A percentile compares a stretch with the other conserved stretches of the same genome.
Evolutionary conservation across 306 rosid species (phyloP).

Genomic region (Alnus rubra): DNA sequence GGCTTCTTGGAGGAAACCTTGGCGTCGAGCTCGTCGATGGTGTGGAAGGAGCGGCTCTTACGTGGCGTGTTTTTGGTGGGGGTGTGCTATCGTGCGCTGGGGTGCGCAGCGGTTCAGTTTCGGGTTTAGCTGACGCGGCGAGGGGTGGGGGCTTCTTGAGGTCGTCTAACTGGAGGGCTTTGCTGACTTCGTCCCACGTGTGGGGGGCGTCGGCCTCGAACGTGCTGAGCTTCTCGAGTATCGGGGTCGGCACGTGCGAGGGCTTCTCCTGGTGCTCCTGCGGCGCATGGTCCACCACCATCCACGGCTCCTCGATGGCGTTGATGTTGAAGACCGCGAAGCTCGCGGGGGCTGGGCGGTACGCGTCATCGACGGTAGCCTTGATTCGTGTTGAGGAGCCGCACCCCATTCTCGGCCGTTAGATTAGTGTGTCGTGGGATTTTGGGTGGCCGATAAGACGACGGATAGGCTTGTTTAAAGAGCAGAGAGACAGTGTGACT

Average conservation of each 20-base stretch:
- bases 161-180: conserved; percentile 46
- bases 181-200: conserved; percentile 83
- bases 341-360: conserved; percentile 79
- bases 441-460: too few relatives aligned
- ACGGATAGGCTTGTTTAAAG: too few relatives aligned
- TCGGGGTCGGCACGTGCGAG: conserved; percentile 48
- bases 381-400: conserved; percentile 61
- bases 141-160: conserved; percentile 48
- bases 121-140: not conserved
- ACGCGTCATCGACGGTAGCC: conserved; percentile 26
- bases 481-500: too few relatives aligned
- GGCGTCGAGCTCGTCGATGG: conserved; percentile 71
- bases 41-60: conserved; percentile 66
- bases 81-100: not conserved
- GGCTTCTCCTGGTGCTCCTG: conserved; percentile 32
- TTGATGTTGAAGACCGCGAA: conserved; percentile 81
- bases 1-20: conserved; percentile 33
- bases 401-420: conserved; percentile 65
- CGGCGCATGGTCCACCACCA: conserved; percentile 31
- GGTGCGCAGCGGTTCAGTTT: not conserved
- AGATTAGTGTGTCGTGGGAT: not conserved
- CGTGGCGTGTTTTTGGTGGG: conserved; percentile 23
- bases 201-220: conserved; percentile 69
- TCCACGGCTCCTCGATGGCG: conserved; percentile 87
- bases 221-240: conserved; percentile 63